Percentiles rank a stretch among this genome's conserved stretches.
Evolutionary conservation across 805 yeast species (phyloP).

Genomic region (Teunomyces lycoperdinae): DNA sequence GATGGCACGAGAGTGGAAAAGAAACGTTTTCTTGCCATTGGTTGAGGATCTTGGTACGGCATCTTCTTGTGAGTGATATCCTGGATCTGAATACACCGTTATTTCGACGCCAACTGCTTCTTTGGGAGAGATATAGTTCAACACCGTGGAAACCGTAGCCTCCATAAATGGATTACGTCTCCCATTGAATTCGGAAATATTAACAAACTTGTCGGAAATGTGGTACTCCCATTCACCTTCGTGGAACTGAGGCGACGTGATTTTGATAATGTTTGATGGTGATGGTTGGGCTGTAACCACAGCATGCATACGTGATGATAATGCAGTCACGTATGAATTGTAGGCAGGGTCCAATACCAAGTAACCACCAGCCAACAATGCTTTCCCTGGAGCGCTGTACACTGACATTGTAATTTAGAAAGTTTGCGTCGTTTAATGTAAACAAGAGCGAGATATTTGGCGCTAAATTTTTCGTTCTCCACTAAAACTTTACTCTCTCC

Average conservation of each 20-base stretch:
- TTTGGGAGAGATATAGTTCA: constrained; percentile 48
- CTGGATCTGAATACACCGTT: constrained; percentile 79
- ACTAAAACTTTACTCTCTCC: neutral
- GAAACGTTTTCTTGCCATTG: constrained; percentile 45
- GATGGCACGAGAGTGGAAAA: constrained; percentile 59
- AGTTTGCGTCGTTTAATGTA: too few species aligned
- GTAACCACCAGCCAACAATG: constrained; percentile 91
- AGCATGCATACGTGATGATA: constrained; percentile 89
- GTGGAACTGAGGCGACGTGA: constrained; percentile 74
- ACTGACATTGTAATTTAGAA: constrained; percentile 30
- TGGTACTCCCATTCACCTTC: constrained; percentile 67
- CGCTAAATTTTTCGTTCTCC: too few species aligned
- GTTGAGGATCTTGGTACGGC: constrained; percentile 33
- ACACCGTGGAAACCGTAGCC: constrained; percentile 54
- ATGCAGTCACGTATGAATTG: constrained; percentile 77
- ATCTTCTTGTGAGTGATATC: constrained; percentile 75
- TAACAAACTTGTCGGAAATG: constrained; percentile 13
- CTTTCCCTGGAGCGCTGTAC: constrained; percentile 95
- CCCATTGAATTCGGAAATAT: constrained; percentile 28
- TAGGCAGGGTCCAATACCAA: constrained; percentile 79
- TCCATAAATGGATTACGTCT: constrained; percentile 70
- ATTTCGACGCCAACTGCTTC: constrained; percentile 39
- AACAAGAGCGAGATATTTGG: too few species aligned
- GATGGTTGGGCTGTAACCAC: constrained; percentile 30
- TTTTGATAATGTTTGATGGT: constrained; percentile 28